Conservation (phyloP, 257 asterid genomes). For the Solanum pimpinellifolium region DNA sequence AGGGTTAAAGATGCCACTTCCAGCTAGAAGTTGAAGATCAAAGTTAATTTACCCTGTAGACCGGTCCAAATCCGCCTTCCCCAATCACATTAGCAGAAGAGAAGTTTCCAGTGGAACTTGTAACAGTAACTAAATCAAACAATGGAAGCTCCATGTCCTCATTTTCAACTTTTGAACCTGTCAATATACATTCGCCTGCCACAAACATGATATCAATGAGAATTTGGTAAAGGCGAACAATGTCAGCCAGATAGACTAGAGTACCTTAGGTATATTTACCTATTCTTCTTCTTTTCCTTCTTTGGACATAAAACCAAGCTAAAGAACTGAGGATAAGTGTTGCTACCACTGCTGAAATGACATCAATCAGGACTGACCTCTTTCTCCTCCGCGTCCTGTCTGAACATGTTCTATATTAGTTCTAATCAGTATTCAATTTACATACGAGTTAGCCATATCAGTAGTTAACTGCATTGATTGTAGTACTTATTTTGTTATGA, state of each 20-base stretch:
- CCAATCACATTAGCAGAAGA: constrained; percentile 4
- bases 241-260: background rate
- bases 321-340: background rate
- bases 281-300: background rate
- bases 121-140: background rate
- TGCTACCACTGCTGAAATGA: background rate
- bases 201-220: background rate
- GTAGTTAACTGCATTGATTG: background rate
- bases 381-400: background rate
- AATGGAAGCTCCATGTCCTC: background rate
- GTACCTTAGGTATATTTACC: background rate
- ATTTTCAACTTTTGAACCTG: background rate
- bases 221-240: background rate
- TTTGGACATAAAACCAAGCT: background rate
- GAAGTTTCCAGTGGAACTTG: background rate
- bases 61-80: constrained; percentile 1
- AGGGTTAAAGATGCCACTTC: background rate
- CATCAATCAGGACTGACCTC: background rate
- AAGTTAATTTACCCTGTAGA: background rate
- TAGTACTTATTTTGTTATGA: background rate
- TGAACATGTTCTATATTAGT: background rate
- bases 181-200: background rate
- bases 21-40: background rate
- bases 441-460: background rate
- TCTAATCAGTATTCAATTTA: background rate